Evolutionary conservation across 495 filamentous ascomycete genomes (phyloP), one percentile per base, ranked within the genome.

Genomic region (Cetradonia linearis): DNA sequence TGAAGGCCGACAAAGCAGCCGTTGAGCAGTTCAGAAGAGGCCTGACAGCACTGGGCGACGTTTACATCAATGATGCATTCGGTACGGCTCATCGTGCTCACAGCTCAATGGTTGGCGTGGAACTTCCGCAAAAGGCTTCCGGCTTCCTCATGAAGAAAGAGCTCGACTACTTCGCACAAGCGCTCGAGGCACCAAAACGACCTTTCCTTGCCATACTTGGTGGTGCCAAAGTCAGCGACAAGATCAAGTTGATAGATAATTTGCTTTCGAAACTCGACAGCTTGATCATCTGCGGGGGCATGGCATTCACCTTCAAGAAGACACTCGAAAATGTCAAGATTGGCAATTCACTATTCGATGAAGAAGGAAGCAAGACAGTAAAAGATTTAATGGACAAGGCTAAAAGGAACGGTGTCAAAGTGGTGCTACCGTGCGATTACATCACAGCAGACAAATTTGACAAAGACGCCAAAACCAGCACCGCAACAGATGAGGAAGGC

Each of bases 291-390:
- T 95, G 91, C 70, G 93, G 93, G 65, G 93, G 86, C 64, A 99
- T 99, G 93, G 90, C 93, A 33, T 99, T 96, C 82, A 99, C 93
- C 62, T 97, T 99, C 83, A 97, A 97, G 85, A 98, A 98, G 83
- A 92, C 90, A 42, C 80, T 97, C 42, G 83, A 96, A 75, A 77
- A 79, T 69, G 83, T 98, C 58, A 80, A 84, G 76, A 99, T 99
- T 65, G 93, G 93, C 54, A 89, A 83, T 79, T 87, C 82, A 47
- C 81, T 97, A 58, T 99, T 95, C 72, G 93, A 99, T 71, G 91
- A 96, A 77, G 87, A 83, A 23, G 93, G 93, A 58, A 83, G 86
- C 79, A 91, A 96, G 86, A 95, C 86, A 23, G 94, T 96, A 48
- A 84, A 75, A 60, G 79, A 88, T 62, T 80, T 99, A 62, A 78